Evolutionary conservation across 176 grass and related monocot species (phyloP).

Genomic region (Triticum turgidum): DNA sequence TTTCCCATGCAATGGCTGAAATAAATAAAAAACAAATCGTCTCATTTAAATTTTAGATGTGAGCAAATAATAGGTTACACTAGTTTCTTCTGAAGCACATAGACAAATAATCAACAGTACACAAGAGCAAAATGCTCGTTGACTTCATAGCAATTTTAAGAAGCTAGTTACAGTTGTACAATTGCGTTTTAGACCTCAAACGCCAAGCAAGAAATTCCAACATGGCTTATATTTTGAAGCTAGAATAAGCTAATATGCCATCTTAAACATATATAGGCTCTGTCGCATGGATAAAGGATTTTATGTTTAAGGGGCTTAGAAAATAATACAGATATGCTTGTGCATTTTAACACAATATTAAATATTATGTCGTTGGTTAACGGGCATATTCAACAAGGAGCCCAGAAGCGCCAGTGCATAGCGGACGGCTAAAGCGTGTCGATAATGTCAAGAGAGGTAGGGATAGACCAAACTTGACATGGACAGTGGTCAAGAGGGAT

Average conservation of each 20-base stretch:
- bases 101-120: neutral
- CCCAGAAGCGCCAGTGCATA: too few relatives aligned
- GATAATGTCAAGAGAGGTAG: too few relatives aligned
- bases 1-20: slow-evolving; percentile 84
- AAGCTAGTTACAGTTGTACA: neutral
- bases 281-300: neutral
- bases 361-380: neutral
- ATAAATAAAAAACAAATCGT: slow-evolving; percentile 22
- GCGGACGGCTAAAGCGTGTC: too few relatives aligned
- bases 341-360: neutral
- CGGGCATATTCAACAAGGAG: too few relatives aligned
- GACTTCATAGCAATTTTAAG: neutral
- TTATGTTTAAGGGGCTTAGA: neutral
- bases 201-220: neutral
- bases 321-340: neutral
- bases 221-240: neutral
- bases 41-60: slow-evolving; percentile 1
- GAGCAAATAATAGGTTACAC: neutral
- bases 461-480: too few relatives aligned
- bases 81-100: slow-evolving; percentile 13
- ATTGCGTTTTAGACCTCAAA: neutral
- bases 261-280: neutral
- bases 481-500: too few relatives aligned
- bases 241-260: neutral
- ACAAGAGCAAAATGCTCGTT: neutral